Conservation (phyloP, 352 stramenopile species). For the Globisporangium iwayamae region DNA sequence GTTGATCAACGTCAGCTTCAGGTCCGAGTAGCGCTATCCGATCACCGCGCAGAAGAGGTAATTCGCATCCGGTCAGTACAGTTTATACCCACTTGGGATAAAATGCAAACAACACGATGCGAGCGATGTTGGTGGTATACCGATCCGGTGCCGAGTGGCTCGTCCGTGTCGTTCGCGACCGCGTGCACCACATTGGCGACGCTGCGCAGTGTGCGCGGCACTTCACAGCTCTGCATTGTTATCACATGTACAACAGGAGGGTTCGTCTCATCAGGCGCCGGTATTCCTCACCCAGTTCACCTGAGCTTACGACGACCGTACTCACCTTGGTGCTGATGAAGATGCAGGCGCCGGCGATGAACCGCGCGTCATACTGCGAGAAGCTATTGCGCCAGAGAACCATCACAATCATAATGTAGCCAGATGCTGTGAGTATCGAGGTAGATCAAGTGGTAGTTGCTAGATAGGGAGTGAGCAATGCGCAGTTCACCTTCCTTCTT, state of each 20-base stretch:
- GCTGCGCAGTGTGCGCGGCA: conserved; percentile 41
- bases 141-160: conserved; percentile 30
- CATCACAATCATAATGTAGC: background rate
- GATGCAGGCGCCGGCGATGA: conserved; percentile 19
- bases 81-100: background rate
- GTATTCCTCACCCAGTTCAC: background rate
- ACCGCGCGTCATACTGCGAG: conserved; percentile 16
- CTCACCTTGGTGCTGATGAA: conserved; percentile 20
- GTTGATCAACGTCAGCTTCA: conserved; percentile 49
- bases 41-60: conserved; percentile 2
- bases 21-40: conserved; percentile 30
- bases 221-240: conserved; percentile 32
- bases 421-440: background rate
- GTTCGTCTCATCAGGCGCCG: too few relatives aligned
- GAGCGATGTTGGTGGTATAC: conserved; percentile 11
- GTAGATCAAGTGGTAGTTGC: background rate
- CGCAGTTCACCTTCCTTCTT: conserved; percentile 21
- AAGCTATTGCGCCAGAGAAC: conserved; percentile 9
- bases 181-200: conserved; percentile 52
- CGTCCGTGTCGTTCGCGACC: conserved; percentile 20
- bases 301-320: background rate
- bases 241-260: background rate
- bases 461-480: background rate
- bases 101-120: background rate
- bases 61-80: background rate